phyloP scores from a whole-genome alignment of 192 early-diverging fungal species.

The Coemansia sp. region DNA sequence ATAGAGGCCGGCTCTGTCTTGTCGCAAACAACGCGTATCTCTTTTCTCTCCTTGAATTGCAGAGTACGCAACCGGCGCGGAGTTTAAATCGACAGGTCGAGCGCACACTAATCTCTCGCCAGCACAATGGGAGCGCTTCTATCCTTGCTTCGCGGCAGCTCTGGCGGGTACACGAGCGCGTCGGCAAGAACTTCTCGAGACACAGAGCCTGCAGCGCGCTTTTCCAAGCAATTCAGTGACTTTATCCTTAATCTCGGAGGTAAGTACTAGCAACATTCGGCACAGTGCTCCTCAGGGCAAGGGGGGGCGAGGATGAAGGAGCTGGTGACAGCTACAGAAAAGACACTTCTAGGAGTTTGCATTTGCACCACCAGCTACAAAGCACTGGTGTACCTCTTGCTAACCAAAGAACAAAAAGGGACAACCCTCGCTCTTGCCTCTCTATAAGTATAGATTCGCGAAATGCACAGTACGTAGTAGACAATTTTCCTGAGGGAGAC shows the following conservation, averaged over 20 bases:
- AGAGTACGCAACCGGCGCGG: slow-evolving; percentile 17
- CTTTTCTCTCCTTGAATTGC: not conserved
- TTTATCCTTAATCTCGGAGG: slow-evolving; percentile 57
- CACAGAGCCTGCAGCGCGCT: slow-evolving; percentile 36
- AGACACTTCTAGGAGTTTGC: no score
- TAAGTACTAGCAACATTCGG: slow-evolving; percentile 9
- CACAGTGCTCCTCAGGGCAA: not conserved
- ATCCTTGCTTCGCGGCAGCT: slow-evolving; percentile 47
- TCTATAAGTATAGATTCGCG: slow-evolving; percentile 25
- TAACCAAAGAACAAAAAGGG: not conserved
- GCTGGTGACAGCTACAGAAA: not conserved
- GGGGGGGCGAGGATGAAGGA: not conserved
- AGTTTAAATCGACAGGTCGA: slow-evolving; percentile 20
- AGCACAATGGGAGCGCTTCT: slow-evolving; percentile 46
- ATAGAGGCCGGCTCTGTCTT: not conserved
- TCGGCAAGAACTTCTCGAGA: slow-evolving; percentile 25
- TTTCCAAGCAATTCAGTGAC: slow-evolving; percentile 55
- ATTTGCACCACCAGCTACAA: not conserved
- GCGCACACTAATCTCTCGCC: not conserved
- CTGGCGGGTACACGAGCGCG: slow-evolving; percentile 19
- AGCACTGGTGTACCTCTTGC: not conserved
- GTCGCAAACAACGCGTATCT: not conserved
- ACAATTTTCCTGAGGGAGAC: slow-evolving; percentile 38
- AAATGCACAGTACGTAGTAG: slow-evolving; percentile 36
- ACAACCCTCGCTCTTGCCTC: not conserved